These are phyloP conservation scores for Volvariella surrecta DNA, from an alignment of 1,284 basidiomycete genomes.

Conservation along the genomic window DNA sequence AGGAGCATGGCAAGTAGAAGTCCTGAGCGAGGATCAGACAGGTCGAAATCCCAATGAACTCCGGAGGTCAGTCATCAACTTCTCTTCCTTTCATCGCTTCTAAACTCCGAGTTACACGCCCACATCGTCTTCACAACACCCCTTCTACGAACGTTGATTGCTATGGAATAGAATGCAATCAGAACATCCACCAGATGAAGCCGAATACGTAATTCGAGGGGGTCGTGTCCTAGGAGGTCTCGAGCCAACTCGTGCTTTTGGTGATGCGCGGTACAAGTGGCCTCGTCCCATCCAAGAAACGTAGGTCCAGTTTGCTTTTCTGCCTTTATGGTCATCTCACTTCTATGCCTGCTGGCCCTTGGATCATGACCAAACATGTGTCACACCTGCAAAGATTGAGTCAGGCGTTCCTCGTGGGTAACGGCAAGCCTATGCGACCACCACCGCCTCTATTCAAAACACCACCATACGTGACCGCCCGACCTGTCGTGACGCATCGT, in stretches of 20 bases:
- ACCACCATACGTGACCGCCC: conserved; percentile 92
- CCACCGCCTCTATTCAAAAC: conserved; percentile 64
- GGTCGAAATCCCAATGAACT: conserved; percentile 84
- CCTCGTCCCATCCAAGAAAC: conserved; percentile 60
- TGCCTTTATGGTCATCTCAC: neutral
- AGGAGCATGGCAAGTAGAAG: conserved; percentile 82
- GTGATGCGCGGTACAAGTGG: conserved; percentile 95
- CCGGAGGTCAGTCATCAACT: conserved; percentile 38
- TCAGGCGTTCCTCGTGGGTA: conserved; percentile 59
- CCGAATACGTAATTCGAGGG: conserved; percentile 72
- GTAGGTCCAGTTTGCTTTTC: conserved; percentile 37
- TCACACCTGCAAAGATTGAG: conserved; percentile 41
- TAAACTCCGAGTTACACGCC: neutral
- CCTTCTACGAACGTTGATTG: conserved; percentile 4
- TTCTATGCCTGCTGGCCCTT: too few species aligned
- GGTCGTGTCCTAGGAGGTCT: conserved; percentile 90
- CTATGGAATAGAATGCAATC: conserved; percentile 58
- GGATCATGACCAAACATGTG: neutral
- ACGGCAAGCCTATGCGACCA: conserved; percentile 48
- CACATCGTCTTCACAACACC: neutral
- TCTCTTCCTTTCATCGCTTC: too few species aligned
- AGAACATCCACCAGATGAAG: conserved; percentile 85
- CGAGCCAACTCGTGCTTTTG: conserved; percentile 92
- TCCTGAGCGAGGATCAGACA: conserved; percentile 92
- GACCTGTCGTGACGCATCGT: conserved; percentile 83